A percentile compares a stretch with the other conserved stretches of the same genome.
These are phyloP conservation scores for Onygenales sp. DNA, from an alignment of 2,329 filamentous ascomycete species.

Conservation along the genomic window DNA sequence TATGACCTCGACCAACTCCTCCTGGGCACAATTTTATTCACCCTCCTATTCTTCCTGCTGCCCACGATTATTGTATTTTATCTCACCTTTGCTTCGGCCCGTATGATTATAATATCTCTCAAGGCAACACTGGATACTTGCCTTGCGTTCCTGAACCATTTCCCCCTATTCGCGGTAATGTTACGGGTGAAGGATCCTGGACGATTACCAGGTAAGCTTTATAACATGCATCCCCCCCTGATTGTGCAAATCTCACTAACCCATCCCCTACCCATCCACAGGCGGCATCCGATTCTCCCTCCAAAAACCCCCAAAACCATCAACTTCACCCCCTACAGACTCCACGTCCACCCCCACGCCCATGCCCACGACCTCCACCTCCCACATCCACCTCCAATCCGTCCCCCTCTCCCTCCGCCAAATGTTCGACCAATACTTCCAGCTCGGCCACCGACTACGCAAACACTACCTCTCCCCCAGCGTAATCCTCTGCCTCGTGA, in stretches of 20 bases:
- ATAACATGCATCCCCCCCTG: background rate
- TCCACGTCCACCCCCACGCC: constrained; percentile 38
- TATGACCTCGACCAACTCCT: constrained; percentile 96
- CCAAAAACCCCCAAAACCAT: constrained; percentile 54
- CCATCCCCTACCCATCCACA: constrained; percentile 19
- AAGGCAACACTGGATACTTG: constrained; percentile 88
- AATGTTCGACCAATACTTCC: constrained; percentile 97
- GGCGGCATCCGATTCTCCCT: constrained; percentile 86
- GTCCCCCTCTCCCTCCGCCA: constrained; percentile 82
- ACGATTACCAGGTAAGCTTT: constrained; percentile 63
- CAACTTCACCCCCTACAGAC: constrained; percentile 11
- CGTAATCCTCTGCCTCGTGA: constrained; percentile 79
- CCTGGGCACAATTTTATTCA: constrained; percentile 93
- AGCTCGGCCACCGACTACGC: constrained; percentile 80
- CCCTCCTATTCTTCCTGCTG: constrained; percentile 84
- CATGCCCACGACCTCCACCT: constrained; percentile 50
- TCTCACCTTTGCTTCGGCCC: constrained; percentile 83
- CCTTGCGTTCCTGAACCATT: constrained; percentile 91
- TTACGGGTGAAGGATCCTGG: constrained; percentile 84
- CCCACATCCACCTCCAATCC: constrained; percentile 82
- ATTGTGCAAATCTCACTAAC: constrained; percentile 13
- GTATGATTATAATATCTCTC: constrained; percentile 88
- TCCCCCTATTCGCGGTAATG: constrained; percentile 95
- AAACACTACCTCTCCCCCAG: constrained; percentile 90
- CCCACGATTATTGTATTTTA: constrained; percentile 97